Evolutionary conservation across 2,329 filamentous ascomycete species (phyloP).

Genomic region (Aspergillus felis): DNA sequence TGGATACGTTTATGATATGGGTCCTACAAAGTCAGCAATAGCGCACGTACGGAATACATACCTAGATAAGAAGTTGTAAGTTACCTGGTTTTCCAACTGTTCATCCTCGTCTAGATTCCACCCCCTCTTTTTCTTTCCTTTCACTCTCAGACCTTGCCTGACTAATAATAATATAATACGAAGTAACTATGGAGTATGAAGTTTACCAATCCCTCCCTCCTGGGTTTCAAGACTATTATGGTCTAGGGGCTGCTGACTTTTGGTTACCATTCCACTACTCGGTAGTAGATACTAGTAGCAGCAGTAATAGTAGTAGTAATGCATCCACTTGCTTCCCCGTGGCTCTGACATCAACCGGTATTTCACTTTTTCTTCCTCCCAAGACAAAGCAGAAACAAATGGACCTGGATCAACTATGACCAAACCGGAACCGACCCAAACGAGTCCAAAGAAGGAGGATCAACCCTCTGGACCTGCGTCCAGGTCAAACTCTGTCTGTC

Average conservation of each 20-base stretch:
- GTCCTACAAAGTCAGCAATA: conserved; percentile 19
- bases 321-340: conserved; percentile 30
- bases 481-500: conserved; percentile 34
- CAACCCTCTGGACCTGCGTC: conserved; percentile 39
- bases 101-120: conserved; percentile 12
- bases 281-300: conserved; percentile 8
- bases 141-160: background rate
- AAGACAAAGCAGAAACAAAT: conserved; percentile 24
- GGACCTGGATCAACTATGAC: conserved; percentile 21
- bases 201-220: background rate
- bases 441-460: conserved; percentile 36
- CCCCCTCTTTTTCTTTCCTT: conserved; percentile 9
- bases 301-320: background rate
- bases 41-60: conserved; percentile 1
- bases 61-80: background rate
- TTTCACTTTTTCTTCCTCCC: conserved; percentile 25
- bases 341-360: conserved; percentile 37
- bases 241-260: conserved; percentile 13
- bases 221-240: background rate
- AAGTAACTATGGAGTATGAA: background rate
- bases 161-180: background rate
- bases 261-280: conserved; percentile 16
- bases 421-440: conserved; percentile 30
- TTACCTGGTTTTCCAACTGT: background rate
- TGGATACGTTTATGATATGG: conserved; percentile 37